phyloP scores from a whole-genome alignment of 306 rosid genomes.

The Lathyrus aphaca region DNA sequence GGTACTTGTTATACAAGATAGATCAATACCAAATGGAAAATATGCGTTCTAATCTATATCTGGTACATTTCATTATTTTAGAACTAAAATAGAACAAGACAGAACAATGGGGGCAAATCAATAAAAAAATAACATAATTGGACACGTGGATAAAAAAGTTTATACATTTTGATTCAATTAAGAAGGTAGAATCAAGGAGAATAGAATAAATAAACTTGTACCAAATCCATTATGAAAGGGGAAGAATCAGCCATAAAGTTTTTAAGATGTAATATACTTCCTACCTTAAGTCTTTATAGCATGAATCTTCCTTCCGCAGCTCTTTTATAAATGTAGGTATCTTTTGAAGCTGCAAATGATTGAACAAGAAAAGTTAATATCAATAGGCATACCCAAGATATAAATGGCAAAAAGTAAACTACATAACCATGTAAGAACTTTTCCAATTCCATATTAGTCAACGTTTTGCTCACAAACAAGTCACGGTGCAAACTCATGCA shows the following conservation, averaged over 20 bases:
- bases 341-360: slow-evolving; percentile 26
- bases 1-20: slow-evolving; percentile 9
- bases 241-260: not conserved
- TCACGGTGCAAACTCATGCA: slow-evolving; percentile 8
- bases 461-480: slow-evolving; percentile 3
- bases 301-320: slow-evolving; percentile 14
- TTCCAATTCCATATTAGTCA: slow-evolving; percentile 31
- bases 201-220: not conserved
- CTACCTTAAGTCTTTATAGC: slow-evolving; percentile 30
- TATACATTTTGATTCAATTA: not conserved
- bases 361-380: slow-evolving; percentile 26
- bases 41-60: not conserved
- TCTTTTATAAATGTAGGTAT: slow-evolving; percentile 25
- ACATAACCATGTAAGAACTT: slow-evolving; percentile 30
- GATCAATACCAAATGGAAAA: not conserved
- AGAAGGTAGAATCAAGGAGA: slow-evolving; percentile 4
- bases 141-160: not conserved
- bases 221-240: not conserved
- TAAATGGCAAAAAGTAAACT: slow-evolving; percentile 1
- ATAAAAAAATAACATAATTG: not conserved
- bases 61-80: not conserved
- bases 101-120: not conserved
- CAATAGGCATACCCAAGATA: slow-evolving; percentile 7
- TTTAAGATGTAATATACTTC: slow-evolving; percentile 8
- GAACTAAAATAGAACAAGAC: not conserved